Conservation (phyloP, 805 yeast species). For the Zygosaccharomyces rouxii region DNA sequence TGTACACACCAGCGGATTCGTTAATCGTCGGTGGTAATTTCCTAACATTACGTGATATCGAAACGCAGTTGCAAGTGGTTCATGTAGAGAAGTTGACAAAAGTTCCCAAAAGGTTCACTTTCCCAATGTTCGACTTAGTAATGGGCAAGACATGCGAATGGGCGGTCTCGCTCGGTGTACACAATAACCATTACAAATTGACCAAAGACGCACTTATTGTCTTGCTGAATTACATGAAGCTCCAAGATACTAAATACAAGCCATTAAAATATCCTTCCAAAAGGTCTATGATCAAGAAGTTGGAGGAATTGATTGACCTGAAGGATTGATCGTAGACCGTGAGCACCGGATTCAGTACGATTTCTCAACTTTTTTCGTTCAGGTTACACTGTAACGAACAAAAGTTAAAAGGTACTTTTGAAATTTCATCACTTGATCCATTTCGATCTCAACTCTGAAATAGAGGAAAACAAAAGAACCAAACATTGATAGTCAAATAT, state of each 20-base stretch:
- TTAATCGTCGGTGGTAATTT: constrained; percentile 87
- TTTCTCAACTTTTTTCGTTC: neutral
- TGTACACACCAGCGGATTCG: constrained; percentile 75
- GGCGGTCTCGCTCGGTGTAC: constrained; percentile 9
- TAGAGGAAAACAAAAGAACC: neutral
- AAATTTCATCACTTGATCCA: neutral
- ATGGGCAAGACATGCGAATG: constrained; percentile 35
- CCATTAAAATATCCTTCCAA: constrained; percentile 18
- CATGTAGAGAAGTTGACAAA: constrained; percentile 61
- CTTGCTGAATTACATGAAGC: constrained; percentile 14
- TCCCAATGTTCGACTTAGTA: constrained; percentile 69
- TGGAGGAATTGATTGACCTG: constrained; percentile 2
- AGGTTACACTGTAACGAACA: neutral
- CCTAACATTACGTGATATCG: constrained; percentile 58
- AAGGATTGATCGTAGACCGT: neutral
- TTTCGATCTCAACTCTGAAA: neutral
- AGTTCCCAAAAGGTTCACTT: constrained; percentile 72
- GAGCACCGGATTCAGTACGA: neutral
- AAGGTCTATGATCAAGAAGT: constrained; percentile 13
- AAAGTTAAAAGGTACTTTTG: neutral
- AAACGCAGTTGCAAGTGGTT: constrained; percentile 57
- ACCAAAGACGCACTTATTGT: constrained; percentile 11
- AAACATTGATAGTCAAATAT: neutral
- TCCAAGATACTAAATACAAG: constrained; percentile 17
- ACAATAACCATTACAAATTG: neutral